A percentile compares a stretch with the other conserved stretches of the same genome.
These are phyloP conservation scores for Globisporangium ultimum DNA, from an alignment of 352 stramenopile genomes.

Conservation along the genomic window DNA sequence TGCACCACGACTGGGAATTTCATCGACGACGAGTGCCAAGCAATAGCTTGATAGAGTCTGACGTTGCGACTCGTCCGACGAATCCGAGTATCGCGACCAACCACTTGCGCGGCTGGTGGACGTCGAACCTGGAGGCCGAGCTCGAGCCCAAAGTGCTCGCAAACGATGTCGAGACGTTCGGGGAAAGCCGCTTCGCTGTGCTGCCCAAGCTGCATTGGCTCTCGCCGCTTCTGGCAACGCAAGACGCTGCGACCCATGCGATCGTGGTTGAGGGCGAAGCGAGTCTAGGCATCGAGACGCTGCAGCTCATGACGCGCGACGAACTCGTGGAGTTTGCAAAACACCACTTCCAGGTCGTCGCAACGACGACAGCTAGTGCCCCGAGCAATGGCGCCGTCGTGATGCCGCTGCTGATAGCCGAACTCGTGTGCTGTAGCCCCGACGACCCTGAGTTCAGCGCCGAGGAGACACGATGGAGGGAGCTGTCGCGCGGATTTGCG, in stretches of 20 bases:
- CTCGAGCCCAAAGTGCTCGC: conserved; percentile 31
- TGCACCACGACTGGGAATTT: conserved; percentile 42
- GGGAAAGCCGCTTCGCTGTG: conserved; percentile 53
- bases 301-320: conserved; percentile 29
- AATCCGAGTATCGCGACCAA: conserved; percentile 31
- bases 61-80: no score
- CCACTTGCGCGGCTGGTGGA: conserved; percentile 73
- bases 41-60: no score
- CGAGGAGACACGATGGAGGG: conserved; percentile 24
- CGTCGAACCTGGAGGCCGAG: conserved; percentile 39
- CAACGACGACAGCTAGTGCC: not conserved
- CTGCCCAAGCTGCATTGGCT: conserved; percentile 73
- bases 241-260: conserved; percentile 16
- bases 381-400: conserved; percentile 30
- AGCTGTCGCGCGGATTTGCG: conserved; percentile 61
- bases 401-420: conserved; percentile 58
- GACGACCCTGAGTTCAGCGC: conserved; percentile 14
- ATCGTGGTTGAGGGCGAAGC: conserved; percentile 33
- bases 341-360: conserved; percentile 37
- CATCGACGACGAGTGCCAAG: conserved; percentile 12
- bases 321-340: conserved; percentile 31
- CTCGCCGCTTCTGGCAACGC: conserved; percentile 36
- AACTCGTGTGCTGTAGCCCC: conserved; percentile 33
- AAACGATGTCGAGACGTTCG: conserved; percentile 20
- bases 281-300: conserved; percentile 23